Conservation (phyloP, 306 rosid species). For the Vicia villosa region DNA sequence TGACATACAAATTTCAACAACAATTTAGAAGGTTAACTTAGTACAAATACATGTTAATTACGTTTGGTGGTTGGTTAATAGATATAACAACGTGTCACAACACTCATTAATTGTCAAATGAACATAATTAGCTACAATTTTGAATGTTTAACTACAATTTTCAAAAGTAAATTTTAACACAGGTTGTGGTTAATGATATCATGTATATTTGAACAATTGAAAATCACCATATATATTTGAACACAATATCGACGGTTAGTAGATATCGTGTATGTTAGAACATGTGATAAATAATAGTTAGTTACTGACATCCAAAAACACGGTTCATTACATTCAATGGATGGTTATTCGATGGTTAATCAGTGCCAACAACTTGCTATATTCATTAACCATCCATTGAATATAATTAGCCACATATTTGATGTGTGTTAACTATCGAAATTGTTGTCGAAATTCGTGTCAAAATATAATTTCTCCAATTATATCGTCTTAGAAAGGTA, state of each 20-base stretch:
- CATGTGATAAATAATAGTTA: not conserved
- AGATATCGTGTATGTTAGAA: not conserved
- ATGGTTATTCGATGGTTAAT: too few species aligned
- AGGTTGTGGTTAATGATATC: not conserved
- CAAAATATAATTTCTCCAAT: not conserved
- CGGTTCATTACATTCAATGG: not conserved
- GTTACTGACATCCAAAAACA: not conserved
- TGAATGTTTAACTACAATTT: not conserved
- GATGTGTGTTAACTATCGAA: not conserved
- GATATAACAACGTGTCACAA: not conserved
- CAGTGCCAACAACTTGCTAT: not conserved
- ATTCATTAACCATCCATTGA: not conserved
- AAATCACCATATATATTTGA: not conserved
- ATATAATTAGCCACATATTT: not conserved
- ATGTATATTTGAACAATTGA: not conserved
- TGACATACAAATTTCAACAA: not conserved
- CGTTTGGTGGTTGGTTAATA: not conserved
- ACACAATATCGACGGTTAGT: not conserved
- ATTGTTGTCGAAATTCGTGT: not conserved
- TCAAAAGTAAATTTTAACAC: not conserved
- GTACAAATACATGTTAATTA: not conserved
- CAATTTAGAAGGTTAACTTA: not conserved
- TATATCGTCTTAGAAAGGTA: slow-evolving; percentile 13
- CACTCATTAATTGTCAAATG: not conserved
- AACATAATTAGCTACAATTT: not conserved